A percentile compares a stretch with the other conserved stretches of the same genome.
Evolutionary conservation across 2,329 filamentous ascomycete genomes (phyloP).

Genomic region (Fulvia fulva): DNA sequence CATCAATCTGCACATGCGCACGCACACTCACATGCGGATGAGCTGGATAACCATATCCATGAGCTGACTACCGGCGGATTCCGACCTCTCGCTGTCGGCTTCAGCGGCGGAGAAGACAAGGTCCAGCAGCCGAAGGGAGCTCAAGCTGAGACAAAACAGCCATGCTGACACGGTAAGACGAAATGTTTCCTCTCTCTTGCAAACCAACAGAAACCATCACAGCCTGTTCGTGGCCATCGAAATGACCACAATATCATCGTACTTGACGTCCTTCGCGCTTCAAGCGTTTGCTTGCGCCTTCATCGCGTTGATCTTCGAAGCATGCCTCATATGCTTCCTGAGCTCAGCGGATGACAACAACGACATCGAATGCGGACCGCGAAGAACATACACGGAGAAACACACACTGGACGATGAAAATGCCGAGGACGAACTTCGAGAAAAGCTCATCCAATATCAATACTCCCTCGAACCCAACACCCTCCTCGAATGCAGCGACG

Average conservation of each 20-base stretch:
- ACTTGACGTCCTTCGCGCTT: slow-evolving; percentile 1
- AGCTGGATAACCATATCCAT: not conserved
- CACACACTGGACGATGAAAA: not conserved
- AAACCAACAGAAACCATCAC: not conserved
- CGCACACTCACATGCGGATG: not conserved
- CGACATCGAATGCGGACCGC: not conserved
- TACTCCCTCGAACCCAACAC: not conserved
- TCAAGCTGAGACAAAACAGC: not conserved
- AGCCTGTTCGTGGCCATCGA: not conserved
- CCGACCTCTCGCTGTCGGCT: not conserved
- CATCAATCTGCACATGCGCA: not conserved
- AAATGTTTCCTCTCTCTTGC: not conserved
- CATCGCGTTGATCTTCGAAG: slow-evolving; percentile 1
- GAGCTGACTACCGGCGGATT: not conserved
- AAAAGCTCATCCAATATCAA: not conserved
- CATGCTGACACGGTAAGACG: not conserved
- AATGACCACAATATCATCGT: not conserved
- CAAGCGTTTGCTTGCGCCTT: slow-evolving; percentile 1
- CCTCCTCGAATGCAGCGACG: not conserved
- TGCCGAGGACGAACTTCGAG: not conserved
- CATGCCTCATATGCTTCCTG: not conserved
- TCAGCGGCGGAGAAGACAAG: not conserved
- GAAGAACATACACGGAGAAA: not conserved
- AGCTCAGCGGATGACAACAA: not conserved
- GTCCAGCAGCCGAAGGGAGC: not conserved